Percentiles rank a stretch among this genome's conserved stretches.
Conservation (phyloP, 2,329 filamentous ascomycete species). For the Sodiomyces alkalinus region DNA sequence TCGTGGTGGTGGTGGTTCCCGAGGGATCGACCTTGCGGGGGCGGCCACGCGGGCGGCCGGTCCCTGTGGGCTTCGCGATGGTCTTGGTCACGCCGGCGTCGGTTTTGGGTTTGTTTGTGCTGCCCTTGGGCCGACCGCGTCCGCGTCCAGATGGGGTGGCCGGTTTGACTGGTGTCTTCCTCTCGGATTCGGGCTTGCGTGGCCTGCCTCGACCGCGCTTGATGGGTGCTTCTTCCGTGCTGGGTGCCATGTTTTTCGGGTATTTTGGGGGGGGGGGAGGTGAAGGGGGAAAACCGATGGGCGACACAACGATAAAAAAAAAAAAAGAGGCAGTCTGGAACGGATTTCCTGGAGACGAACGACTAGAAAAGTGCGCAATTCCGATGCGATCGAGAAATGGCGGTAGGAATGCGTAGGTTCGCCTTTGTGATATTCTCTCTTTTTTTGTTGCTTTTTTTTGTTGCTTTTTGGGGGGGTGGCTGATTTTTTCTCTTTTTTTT, state of each 20-base stretch:
- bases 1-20: slow-evolving; percentile 8
- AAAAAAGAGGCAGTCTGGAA: too few species aligned
- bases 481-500: too few species aligned
- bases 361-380: too few species aligned
- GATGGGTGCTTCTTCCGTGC: slow-evolving; percentile 4
- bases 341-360: too few species aligned
- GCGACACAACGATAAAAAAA: too few species aligned
- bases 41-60: slow-evolving; percentile 14
- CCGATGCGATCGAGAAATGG: too few species aligned
- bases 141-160: slow-evolving; percentile 27
- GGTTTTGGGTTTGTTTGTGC: slow-evolving; percentile 15
- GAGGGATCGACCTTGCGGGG: slow-evolving; percentile 14
- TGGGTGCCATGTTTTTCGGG: slow-evolving; percentile 8
- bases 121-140: slow-evolving; percentile 31
- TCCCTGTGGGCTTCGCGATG: slow-evolving; percentile 3
- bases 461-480: too few species aligned
- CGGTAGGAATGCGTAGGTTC: too few species aligned
- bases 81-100: slow-evolving; percentile 7
- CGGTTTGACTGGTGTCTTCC: slow-evolving; percentile 14
- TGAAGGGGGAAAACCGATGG: too few species aligned
- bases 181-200: slow-evolving; percentile 23
- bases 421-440: too few species aligned
- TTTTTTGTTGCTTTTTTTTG: too few species aligned
- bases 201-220: slow-evolving; percentile 23
- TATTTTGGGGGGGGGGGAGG: too few species aligned